phyloP scores from a whole-genome alignment of 805 yeast genomes.

The Candida sphagnicola region DNA sequence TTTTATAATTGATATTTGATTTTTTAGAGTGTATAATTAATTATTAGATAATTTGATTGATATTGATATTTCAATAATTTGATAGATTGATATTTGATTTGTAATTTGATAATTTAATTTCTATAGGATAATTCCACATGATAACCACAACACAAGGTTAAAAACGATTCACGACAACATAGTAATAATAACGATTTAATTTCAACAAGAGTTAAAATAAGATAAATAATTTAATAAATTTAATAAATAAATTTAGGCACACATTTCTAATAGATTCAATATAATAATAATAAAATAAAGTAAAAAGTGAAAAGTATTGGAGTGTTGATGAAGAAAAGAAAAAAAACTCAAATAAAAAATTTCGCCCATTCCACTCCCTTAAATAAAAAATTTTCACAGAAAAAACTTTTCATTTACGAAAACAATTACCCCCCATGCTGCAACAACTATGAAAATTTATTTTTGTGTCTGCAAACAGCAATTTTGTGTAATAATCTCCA shows the following conservation, averaged over 20 bases:
- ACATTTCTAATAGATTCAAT: conserved; percentile 20
- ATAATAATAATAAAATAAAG: conserved; percentile 7
- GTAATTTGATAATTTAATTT: conserved; percentile 7
- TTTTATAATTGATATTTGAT: conserved; percentile 8
- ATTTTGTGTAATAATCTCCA: neutral
- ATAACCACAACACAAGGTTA: conserved; percentile 1
- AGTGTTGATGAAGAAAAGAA: conserved; percentile 6
- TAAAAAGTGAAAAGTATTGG: neutral
- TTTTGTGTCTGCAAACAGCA: too few relatives aligned
- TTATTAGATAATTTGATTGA: conserved; percentile 2
- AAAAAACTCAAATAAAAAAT: conserved; percentile 3
- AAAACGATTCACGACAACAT: conserved; percentile 1
- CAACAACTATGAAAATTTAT: neutral
- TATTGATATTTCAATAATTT: conserved; percentile 8
- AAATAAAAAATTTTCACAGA: neutral
- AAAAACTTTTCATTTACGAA: conserved; percentile 1
- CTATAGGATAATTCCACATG: conserved; percentile 1
- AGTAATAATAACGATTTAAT: neutral
- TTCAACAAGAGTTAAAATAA: conserved; percentile 4
- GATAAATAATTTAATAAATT: conserved; percentile 9
- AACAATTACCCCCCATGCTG: neutral
- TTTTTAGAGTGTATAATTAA: too few relatives aligned
- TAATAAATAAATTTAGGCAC: conserved; percentile 26
- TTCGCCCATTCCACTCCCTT: neutral
- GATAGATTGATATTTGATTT: conserved; percentile 2